A percentile compares a stretch with the other conserved stretches of the same genome.
Conservation (phyloP, 768 basidiomycete species). For the Macrocybe gigantea region DNA sequence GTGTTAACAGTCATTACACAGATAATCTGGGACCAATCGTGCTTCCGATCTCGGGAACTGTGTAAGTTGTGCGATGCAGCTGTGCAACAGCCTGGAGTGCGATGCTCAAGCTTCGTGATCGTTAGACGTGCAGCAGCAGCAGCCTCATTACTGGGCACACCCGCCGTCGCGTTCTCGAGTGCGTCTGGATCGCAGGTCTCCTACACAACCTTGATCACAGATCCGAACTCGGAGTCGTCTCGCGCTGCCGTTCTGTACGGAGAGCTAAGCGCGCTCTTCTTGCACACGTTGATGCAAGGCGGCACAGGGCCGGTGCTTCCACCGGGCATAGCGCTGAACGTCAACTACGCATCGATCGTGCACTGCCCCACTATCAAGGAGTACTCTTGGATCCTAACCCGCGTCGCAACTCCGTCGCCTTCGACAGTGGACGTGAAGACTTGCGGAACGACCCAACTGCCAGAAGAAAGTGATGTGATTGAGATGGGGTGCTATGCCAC, state of each 20-base stretch:
- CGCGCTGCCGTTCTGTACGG: constrained; percentile 37
- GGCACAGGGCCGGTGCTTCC: constrained; percentile 32
- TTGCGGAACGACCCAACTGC: constrained; percentile 37
- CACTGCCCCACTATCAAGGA: constrained; percentile 30
- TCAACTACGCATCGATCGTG: constrained; percentile 40
- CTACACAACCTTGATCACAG: constrained; percentile 41
- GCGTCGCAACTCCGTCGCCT: constrained; percentile 21
- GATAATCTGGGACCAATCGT: constrained; percentile 26
- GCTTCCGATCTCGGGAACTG: constrained; percentile 33
- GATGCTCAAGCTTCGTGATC: not conserved
- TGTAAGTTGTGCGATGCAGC: constrained; percentile 20
- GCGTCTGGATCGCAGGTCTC: constrained; percentile 35
- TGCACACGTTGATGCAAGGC: constrained; percentile 24
- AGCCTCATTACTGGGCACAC: constrained; percentile 42
- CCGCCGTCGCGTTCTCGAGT: constrained; percentile 45
- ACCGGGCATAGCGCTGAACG: constrained; percentile 34
- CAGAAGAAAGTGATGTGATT: constrained; percentile 36
- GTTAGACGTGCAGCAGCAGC: constrained; percentile 43
- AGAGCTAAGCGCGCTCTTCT: constrained; percentile 33
- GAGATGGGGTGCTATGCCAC: constrained; percentile 36
- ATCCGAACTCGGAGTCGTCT: constrained; percentile 26
- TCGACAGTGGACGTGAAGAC: constrained; percentile 33
- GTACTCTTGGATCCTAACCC: constrained; percentile 40
- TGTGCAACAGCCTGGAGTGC: no score
- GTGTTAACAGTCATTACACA: not conserved